Conservation (phyloP, 768 basidiomycete species). For the Sarcodon aspratus region DNA sequence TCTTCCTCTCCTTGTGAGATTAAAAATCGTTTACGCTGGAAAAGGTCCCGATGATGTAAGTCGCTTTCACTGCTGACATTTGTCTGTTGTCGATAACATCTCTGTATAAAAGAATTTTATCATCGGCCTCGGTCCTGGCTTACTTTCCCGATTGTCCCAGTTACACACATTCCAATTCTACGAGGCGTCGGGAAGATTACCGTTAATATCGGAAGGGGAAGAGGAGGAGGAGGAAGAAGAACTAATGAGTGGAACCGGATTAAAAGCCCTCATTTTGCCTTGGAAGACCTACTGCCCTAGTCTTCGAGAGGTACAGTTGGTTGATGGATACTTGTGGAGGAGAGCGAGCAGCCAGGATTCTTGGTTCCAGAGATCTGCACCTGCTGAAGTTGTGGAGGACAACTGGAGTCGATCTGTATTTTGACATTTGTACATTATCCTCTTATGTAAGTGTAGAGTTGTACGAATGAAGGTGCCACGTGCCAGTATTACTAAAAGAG, state of each 20-base stretch:
- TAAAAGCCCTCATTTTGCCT: constrained; percentile 27
- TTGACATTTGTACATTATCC: neutral
- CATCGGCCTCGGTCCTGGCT: constrained; percentile 31
- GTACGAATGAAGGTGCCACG: too few relatives aligned
- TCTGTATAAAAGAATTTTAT: constrained; percentile 21
- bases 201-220: neutral
- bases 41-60: constrained; percentile 30
- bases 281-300: constrained; percentile 30
- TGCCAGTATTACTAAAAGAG: too few relatives aligned
- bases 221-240: constrained; percentile 10
- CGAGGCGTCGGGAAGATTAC: constrained; percentile 6
- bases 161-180: constrained; percentile 30
- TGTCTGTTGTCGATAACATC: neutral
- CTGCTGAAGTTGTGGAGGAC: constrained; percentile 7
- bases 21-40: constrained; percentile 28
- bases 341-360: constrained; percentile 22
- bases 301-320: constrained; percentile 30
- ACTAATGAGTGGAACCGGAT: constrained; percentile 5
- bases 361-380: constrained; percentile 14
- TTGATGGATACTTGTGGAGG: constrained; percentile 26
- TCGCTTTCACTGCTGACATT: neutral
- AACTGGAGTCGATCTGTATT: neutral
- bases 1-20: constrained; percentile 22
- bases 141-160: constrained; percentile 23
- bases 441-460: too few relatives aligned